These are phyloP conservation scores for Jimgerdemannia flammicorona DNA, from an alignment of 192 early-diverging fungal genomes.

Conservation along the genomic window DNA sequence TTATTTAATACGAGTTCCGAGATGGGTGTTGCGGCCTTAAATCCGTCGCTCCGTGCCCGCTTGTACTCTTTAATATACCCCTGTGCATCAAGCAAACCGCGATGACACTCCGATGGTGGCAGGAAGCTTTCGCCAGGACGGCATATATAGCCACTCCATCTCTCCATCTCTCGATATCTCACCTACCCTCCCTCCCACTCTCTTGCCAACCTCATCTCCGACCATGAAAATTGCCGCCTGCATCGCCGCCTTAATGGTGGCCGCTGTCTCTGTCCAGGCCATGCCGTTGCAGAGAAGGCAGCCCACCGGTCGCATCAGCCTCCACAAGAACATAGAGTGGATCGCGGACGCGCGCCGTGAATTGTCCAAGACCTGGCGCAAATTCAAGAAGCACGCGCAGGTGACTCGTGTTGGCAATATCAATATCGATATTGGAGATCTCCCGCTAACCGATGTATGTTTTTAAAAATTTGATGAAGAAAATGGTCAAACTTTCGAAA, in stretches of 20 bases:
- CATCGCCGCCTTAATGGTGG: slow-evolving; percentile 10
- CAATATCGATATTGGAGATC: background rate
- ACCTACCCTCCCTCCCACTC: background rate
- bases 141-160: no score
- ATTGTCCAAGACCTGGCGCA: background rate
- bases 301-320: background rate
- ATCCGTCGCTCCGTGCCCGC: no score
- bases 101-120: no score
- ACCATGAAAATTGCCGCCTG: slow-evolving; percentile 20
- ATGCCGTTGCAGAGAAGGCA: background rate
- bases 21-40: no score
- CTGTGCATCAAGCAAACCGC: no score
- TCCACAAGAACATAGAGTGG: background rate
- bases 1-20: no score
- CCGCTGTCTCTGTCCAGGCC: slow-evolving; percentile 8
- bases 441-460: background rate
- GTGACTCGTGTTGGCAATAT: background rate
- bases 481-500: background rate
- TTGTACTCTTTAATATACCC: no score
- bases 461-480: background rate
- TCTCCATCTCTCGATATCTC: background rate
- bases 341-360: background rate
- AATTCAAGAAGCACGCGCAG: background rate
- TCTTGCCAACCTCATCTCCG: slow-evolving; percentile 8
- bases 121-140: no score